phyloP scores from a whole-genome alignment of 2,329 filamentous ascomycete genomes.

The Botryotinia convoluta region DNA sequence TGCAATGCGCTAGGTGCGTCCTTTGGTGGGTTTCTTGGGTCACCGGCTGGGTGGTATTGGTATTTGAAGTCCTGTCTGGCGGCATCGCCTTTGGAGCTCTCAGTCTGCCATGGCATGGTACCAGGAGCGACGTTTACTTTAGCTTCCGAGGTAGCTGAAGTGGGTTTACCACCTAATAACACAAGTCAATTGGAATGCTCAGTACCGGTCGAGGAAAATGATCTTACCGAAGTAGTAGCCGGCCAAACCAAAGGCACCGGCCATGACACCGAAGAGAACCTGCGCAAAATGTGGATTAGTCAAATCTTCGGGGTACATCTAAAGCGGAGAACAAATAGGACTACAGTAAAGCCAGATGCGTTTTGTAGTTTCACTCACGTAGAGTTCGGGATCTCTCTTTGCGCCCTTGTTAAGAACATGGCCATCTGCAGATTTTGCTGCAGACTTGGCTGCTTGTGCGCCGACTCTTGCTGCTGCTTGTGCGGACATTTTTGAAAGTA shows the following conservation, averaged over 20 bases:
- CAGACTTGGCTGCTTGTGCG: slow-evolving; percentile 38
- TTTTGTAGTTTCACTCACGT: slow-evolving; percentile 49
- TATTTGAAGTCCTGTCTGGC: slow-evolving; percentile 56
- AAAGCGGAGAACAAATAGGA: background rate
- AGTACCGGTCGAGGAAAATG: slow-evolving; percentile 11
- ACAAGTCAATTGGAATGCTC: slow-evolving; percentile 29
- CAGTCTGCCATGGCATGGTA: slow-evolving; percentile 90
- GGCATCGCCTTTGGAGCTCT: slow-evolving; percentile 61
- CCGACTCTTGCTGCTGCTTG: slow-evolving; percentile 37
- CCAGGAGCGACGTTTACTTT: slow-evolving; percentile 69
- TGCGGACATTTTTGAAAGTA: slow-evolving; percentile 34
- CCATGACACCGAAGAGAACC: slow-evolving; percentile 92
- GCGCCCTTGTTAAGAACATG: slow-evolving; percentile 56
- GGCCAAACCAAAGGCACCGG: slow-evolving; percentile 79
- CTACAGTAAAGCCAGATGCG: slow-evolving; percentile 28
- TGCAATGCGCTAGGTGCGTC: slow-evolving; percentile 95
- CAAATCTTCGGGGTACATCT: slow-evolving; percentile 18
- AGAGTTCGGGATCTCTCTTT: slow-evolving; percentile 71
- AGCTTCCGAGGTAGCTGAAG: slow-evolving; percentile 77
- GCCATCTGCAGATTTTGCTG: slow-evolving; percentile 47
- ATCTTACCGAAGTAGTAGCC: slow-evolving; percentile 80
- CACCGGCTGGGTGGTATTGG: slow-evolving; percentile 67
- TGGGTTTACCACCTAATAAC: slow-evolving; percentile 73
- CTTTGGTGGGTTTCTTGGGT: slow-evolving; percentile 70
- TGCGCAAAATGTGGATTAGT: slow-evolving; percentile 40